Conservation (phyloP, 371 early-diverging fungal species). For the Zopfochytrium polystomum region DNA sequence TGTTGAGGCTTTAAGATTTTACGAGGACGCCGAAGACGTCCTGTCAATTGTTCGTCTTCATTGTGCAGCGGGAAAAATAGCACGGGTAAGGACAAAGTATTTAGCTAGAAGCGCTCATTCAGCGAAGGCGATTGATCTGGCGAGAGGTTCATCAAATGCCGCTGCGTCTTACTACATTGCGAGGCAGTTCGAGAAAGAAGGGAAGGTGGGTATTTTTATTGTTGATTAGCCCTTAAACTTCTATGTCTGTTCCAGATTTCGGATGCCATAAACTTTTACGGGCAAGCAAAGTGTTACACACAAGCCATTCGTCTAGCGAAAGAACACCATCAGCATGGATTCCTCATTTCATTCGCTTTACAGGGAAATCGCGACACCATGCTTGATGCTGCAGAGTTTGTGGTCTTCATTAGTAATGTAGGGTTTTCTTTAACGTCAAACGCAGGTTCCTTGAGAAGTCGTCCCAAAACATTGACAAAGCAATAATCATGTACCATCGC, state of each 20-base stretch:
- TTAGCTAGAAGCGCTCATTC: background rate
- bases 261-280: constrained; percentile 46
- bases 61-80: constrained; percentile 43
- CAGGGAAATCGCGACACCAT: constrained; percentile 37
- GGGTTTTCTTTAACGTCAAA: background rate
- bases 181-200: constrained; percentile 43
- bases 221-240: background rate
- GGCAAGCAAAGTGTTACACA: constrained; percentile 41
- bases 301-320: constrained; percentile 53
- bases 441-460: constrained; percentile 38
- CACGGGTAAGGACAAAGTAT: constrained; percentile 16
- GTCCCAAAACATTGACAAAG: constrained; percentile 33
- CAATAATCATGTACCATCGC: constrained; percentile 39
- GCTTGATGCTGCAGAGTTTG: constrained; percentile 48
- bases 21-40: constrained; percentile 39
- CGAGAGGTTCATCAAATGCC: constrained; percentile 31
- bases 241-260: constrained; percentile 21
- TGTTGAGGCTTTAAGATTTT: constrained; percentile 39
- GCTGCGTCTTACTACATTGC: constrained; percentile 47
- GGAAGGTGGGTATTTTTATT: constrained; percentile 29
- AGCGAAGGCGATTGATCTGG: constrained; percentile 34
- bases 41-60: constrained; percentile 44
- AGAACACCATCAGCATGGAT: constrained; percentile 36
- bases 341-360: constrained; percentile 48
- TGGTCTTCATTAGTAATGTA: background rate